phyloP scores from a whole-genome alignment of 306 rosid genomes.

The Cicer cuneatum region DNA sequence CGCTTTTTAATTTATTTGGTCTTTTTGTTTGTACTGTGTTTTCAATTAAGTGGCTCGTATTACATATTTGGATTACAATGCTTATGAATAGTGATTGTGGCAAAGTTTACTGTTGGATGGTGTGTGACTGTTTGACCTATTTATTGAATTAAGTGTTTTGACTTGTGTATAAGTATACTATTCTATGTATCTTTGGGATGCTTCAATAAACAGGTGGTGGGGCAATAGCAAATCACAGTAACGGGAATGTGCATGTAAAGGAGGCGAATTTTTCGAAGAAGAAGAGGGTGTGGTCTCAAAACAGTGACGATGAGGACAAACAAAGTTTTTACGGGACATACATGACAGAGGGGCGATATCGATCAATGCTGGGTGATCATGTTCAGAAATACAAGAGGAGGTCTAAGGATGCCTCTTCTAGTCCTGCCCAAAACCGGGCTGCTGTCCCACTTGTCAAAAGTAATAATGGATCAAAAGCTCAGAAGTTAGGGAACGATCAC shows the following conservation, averaged over 20 bases:
- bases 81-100: background rate
- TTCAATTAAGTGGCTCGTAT: slow-evolving; percentile 10
- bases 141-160: slow-evolving; percentile 44
- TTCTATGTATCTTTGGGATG: slow-evolving; percentile 44
- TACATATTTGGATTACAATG: slow-evolving; percentile 2
- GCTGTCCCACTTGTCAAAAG: slow-evolving; percentile 57
- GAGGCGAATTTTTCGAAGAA: slow-evolving; percentile 63
- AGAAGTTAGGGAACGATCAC: slow-evolving; percentile 65
- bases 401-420: slow-evolving; percentile 71
- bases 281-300: slow-evolving; percentile 69
- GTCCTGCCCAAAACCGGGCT: slow-evolving; percentile 63
- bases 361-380: slow-evolving; percentile 95
- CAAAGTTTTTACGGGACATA: slow-evolving; percentile 56
- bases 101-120: slow-evolving; percentile 1
- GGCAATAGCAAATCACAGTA: slow-evolving; percentile 57
- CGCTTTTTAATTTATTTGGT: background rate
- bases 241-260: slow-evolving; percentile 67
- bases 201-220: slow-evolving; percentile 58
- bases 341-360: slow-evolving; percentile 81
- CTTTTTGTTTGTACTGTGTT: background rate
- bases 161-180: slow-evolving; percentile 30
- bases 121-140: slow-evolving; percentile 5
- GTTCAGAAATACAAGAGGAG: slow-evolving; percentile 85
- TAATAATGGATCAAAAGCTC: slow-evolving; percentile 57
- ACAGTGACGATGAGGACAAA: slow-evolving; percentile 74